Evolutionary conservation across 2,329 filamentous ascomycete species (phyloP).

Genomic region (Periglandula ipomoeae): DNA sequence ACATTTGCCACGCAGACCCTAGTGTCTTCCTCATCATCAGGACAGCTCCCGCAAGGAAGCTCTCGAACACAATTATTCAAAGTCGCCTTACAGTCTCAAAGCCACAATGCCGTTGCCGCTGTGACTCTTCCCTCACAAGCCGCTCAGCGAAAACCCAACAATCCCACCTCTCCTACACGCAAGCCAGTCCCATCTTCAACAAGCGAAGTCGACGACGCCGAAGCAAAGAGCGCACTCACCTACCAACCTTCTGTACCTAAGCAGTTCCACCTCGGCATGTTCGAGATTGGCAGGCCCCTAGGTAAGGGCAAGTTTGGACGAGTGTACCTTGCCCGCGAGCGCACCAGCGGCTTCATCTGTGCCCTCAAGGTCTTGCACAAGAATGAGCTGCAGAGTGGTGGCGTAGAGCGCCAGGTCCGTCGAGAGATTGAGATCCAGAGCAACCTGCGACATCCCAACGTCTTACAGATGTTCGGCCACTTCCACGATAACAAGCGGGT

Average conservation of each 20-base stretch:
- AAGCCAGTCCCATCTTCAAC: constrained; percentile 36
- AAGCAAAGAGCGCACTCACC: not conserved
- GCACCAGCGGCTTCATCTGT: constrained; percentile 58
- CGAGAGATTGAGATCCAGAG: constrained; percentile 68
- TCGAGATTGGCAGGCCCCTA: constrained; percentile 64
- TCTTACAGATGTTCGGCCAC: constrained; percentile 55
- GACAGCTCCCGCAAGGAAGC: constrained; percentile 39
- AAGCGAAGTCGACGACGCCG: constrained; percentile 39
- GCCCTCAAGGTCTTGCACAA: constrained; percentile 66
- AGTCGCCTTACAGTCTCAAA: constrained; percentile 72
- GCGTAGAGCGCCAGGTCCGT: constrained; percentile 60
- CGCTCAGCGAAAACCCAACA: constrained; percentile 42
- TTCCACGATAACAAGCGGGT: constrained; percentile 66
- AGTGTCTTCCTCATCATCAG: constrained; percentile 21
- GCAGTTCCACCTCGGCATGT: constrained; percentile 46
- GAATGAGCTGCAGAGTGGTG: constrained; percentile 56
- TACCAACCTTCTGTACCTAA: constrained; percentile 6
- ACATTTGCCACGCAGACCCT: constrained; percentile 16
- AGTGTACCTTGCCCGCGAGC: constrained; percentile 62
- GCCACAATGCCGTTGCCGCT: constrained; percentile 53
- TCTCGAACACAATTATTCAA: constrained; percentile 79
- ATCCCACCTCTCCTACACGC: constrained; percentile 40
- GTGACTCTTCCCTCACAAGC: constrained; percentile 61
- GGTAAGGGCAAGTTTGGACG: constrained; percentile 68
- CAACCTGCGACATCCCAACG: constrained; percentile 60